Base-by-base conservation (phyloP, 83 land plant species). In the Picea engelmannii region DNA sequence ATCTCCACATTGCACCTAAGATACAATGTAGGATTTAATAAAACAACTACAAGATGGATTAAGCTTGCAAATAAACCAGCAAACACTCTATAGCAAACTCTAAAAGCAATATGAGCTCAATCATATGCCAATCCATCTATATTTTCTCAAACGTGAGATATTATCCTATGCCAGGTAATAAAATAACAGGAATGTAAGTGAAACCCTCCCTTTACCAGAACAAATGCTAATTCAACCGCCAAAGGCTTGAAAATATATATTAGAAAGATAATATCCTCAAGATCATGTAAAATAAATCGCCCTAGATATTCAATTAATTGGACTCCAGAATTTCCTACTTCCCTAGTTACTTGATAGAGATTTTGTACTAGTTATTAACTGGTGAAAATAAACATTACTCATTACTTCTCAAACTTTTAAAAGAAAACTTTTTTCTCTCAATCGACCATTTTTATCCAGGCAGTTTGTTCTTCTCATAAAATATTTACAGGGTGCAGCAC, bases 1-100 rank as follows among this genome's bases (percentile, higher is more conserved):
- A 82, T 93, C 97, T 62, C 97, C 98, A 89, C 99, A 97, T 86
- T 97, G 98, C 38, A 95, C 99, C 99, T 97, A 79, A 35, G 6
- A 62, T 13, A 40, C 10, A 78, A 18, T 62, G 16, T 17, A 61
- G 17, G n/a, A 61, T 78, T 61, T 62, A 61, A 38, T 18, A 62
- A 78, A 31, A 62, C 44, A 35, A 55, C 66, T 62, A 17, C 17
- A 52, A 76, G 27, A 15, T 66, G 69, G 18, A 49, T 55, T 52
- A 76, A 55, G 20, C 35, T 76, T 47, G 24, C 12, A 47, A 73
- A 73, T 20, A 42, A 9, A 55, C 35, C 23, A 52, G 9, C 78
- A 5, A 5, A 76, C 6, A 23, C 77, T 74, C 78, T 76, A 52
- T 18, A 55, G 27, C 25, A 76, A 24, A 52, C 23, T 11, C 10